phyloP scores from a whole-genome alignment of 1,284 basidiomycete species.

The Fistulinella cinereoalba region DNA sequence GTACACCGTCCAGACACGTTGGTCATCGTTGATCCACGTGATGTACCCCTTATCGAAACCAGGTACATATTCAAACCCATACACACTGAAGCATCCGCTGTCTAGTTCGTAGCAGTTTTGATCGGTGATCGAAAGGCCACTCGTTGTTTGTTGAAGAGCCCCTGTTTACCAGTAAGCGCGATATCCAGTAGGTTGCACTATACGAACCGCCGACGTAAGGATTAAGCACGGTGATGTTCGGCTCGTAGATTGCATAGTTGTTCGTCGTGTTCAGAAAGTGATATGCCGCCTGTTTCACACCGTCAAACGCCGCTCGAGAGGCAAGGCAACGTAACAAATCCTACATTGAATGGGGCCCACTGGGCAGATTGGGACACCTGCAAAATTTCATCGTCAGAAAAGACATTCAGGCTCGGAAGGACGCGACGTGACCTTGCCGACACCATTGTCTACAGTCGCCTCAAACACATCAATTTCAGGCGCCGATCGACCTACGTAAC shows the following conservation, averaged over 20 bases:
- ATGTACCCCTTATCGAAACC: constrained; percentile 45
- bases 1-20: constrained; percentile 46
- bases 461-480: constrained; percentile 67
- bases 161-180: constrained; percentile 18
- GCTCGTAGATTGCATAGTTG: constrained; percentile 29
- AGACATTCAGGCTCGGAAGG: neutral
- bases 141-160: constrained; percentile 35
- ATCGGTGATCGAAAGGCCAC: constrained; percentile 29
- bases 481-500: constrained; percentile 67
- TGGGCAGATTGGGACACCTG: constrained; percentile 37
- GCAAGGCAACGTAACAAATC: neutral
- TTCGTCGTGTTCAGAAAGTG: constrained; percentile 26
- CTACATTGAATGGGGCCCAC: constrained; percentile 36
- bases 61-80: constrained; percentile 35
- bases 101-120: constrained; percentile 34
- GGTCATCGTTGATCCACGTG: constrained; percentile 46
- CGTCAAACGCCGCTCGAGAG: constrained; percentile 5
- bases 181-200: neutral
- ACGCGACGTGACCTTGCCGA: constrained; percentile 28
- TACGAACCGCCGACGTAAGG: constrained; percentile 31
- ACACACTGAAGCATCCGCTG: constrained; percentile 30
- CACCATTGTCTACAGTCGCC: constrained; percentile 28
- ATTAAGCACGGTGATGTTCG: constrained; percentile 26
- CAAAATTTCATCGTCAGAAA: constrained; percentile 8
- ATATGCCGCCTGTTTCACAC: constrained; percentile 30